Evolutionary conservation across 73 alveolate genomes (phyloP), one percentile per base, ranked within the genome.

Genomic region (Tetrahymena thermophila): DNA sequence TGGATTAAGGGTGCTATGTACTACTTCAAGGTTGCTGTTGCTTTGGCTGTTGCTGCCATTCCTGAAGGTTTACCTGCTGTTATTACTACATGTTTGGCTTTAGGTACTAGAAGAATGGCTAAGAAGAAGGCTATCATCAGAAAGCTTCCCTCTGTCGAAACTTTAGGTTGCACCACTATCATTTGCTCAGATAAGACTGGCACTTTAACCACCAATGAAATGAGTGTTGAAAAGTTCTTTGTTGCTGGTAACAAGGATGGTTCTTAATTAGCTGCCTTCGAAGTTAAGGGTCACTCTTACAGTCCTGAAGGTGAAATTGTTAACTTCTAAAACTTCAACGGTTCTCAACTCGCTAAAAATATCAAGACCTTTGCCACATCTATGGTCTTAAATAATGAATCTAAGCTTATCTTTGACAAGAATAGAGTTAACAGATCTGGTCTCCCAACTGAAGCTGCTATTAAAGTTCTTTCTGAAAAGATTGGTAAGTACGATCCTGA

Each of bases 1-100:
- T 55, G 94, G 35, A 55, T 95, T 10, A 98, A 98, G 96, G 99
- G 99, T 71, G 98, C 99, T 95, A 98, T 99, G 96, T 99, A 99
- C 96, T 99, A 99, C 95, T 98, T 99, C 99, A 99, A 98, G 96
- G 98, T 99, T 58, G 99, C 99, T 14, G 99, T 99, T 38, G 99
- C 99, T 40, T 98, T 99, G 17, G 99, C 99, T 25, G 99, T 99
- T 17, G 99, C 99, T 15, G 99, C 99, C 31, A 98, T 99, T 71
- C 99, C 99, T 10, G 99, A 99, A 96, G 99, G 99, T 17, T 98
- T 99, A 42, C 99, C 99, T 14, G 99, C 99, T 25, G 99, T 99
- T 16, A 99, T 99, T 94, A 99, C 99, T 14, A 99, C 99, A 71
- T 98, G 99, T 97, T 95, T 98, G 56, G 99, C 99, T 85, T 97